Base-by-base conservation (phyloP, 2,329 filamentous ascomycete species). In the Diaporthe australafricana region DNA sequence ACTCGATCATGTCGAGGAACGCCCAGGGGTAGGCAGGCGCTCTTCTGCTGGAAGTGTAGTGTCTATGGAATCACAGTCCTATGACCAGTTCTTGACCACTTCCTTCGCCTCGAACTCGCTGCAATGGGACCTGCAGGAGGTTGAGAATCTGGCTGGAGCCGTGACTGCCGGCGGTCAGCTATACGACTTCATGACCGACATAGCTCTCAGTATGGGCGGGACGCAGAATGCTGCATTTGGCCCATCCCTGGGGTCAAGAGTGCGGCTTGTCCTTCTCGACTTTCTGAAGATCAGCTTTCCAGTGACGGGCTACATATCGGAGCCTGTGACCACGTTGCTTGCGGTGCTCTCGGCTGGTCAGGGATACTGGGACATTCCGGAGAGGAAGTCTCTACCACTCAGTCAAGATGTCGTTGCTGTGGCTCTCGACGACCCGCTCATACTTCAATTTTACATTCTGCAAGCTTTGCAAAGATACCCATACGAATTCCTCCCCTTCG, bases 401-500 rank as follows among this genome's bases (percentile, higher is more conserved):
- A 75, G 77, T 67, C 77, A 81, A 60, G 80, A 84, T 47, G 76
- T 84, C 25, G 77, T 81, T 42, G 77, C 77, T 16, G 75, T 79
- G 14, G 80, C 92, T 74, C 81, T 91, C 30, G 82, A 86, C 22
- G 89, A 93, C 74, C 80, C 85, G 25, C 78, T 85, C 8, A 81
- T 94, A 22, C 85, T 92, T 77, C 85, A 85, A 27, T 84, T 83
- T 65, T 90, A 87, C 74, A 89, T 97, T 40, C 85, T 89, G 63
- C 89, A 93, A 78, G 91, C 95, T 8, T 87, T 92, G 53, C 88
- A 89, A 73, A 91, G 96, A 70, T 98, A 95, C 78, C 96, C 96
- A 0, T 96, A 94, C 80, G 96, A 98, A 81, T 91, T 94, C 57
- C 82, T 91, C 3, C 94, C 95, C 0, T 94, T 98, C 77, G 83